These are phyloP conservation scores for Ocimum tenuiflorum DNA, from an alignment of 257 asterid genomes.

Conservation along the genomic window DNA sequence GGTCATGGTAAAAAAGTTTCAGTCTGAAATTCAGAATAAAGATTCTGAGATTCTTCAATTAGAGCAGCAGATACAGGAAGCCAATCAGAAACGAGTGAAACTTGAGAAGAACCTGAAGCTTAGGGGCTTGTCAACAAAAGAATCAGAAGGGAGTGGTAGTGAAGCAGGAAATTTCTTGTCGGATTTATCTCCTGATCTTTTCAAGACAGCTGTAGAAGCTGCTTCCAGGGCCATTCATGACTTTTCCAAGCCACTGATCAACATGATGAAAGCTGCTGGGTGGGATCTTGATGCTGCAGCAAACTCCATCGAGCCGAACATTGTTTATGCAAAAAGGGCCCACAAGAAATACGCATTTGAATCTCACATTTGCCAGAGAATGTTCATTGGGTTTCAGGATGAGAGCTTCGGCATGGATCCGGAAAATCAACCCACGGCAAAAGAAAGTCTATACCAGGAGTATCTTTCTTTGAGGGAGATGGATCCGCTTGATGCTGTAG, in stretches of 20 bases:
- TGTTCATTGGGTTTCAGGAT: conserved; percentile 90
- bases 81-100: conserved; percentile 78
- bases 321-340: conserved; percentile 78
- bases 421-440: conserved; percentile 31
- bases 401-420: conserved; percentile 50
- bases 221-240: conserved; percentile 86
- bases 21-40: conserved; percentile 96
- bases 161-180: conserved; percentile 39
- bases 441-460: conserved; percentile 52
- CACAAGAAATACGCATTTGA: conserved; percentile 97
- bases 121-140: conserved; percentile 80
- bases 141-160: conserved; percentile 57
- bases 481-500: conserved; percentile 86
- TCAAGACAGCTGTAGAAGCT: conserved; percentile 66
- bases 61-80: conserved; percentile 91
- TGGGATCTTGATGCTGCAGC: conserved; percentile 99
- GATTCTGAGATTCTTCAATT: conserved; percentile 78
- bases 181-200: conserved; percentile 71
- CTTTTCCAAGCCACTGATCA: conserved; percentile 92
- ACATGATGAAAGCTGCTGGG: conserved; percentile 99
- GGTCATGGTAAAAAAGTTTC: conserved; percentile 97
- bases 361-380: conserved; percentile 86
- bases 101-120: conserved; percentile 94
- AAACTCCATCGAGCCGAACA: conserved; percentile 69
- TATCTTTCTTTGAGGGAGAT: conserved; percentile 68